Evolutionary conservation across 2,329 filamentous ascomycete species (phyloP).

Genomic region (Catunica adiposa): DNA sequence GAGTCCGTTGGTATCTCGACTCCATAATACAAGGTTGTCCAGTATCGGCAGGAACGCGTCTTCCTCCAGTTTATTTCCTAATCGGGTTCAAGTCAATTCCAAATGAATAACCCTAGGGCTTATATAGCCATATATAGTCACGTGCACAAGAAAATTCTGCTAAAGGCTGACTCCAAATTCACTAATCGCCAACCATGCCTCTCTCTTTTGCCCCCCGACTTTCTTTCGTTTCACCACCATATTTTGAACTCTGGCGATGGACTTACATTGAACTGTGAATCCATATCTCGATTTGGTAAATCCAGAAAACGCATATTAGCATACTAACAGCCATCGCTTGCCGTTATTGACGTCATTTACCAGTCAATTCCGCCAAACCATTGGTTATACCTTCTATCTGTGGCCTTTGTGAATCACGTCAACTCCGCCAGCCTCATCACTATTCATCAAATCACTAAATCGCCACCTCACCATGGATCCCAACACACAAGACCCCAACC

Average conservation of each 20-base stretch:
- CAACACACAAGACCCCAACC: background rate
- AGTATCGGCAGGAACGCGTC: too few species aligned
- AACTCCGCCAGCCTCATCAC: too few species aligned
- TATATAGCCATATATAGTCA: background rate
- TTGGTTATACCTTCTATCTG: too few species aligned
- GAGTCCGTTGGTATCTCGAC: background rate
- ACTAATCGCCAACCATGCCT: conserved; percentile 13
- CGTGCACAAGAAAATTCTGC: background rate
- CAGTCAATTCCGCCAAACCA: too few species aligned
- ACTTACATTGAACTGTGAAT: background rate
- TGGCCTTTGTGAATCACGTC: too few species aligned
- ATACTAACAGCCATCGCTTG: too few species aligned
- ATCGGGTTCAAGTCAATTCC: background rate
- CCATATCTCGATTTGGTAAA: background rate
- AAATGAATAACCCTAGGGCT: background rate
- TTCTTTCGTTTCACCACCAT: conserved; percentile 9
- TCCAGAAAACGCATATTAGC: too few species aligned
- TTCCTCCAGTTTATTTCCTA: background rate
- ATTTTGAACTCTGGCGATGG: background rate
- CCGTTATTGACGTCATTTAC: too few species aligned
- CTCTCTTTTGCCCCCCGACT: conserved; percentile 12
- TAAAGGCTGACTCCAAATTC: conserved; percentile 3
- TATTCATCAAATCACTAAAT: background rate
- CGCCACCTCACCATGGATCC: background rate
- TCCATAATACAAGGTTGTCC: too few species aligned